These are phyloP conservation scores for Baorangia bicolor DNA, from an alignment of 768 basidiomycete species.

Conservation along the genomic window DNA sequence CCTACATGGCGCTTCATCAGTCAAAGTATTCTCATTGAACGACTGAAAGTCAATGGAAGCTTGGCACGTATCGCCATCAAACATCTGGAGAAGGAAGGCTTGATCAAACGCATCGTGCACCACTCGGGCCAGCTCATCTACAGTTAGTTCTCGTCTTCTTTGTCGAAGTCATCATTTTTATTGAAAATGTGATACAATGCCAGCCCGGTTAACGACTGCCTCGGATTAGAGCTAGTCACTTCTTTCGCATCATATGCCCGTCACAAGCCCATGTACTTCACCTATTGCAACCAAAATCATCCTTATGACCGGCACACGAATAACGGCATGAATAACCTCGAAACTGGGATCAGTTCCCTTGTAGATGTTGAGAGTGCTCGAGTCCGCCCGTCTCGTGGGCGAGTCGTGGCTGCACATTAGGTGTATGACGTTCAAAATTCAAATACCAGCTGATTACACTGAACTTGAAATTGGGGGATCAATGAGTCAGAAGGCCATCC, in stretches of 20 bases:
- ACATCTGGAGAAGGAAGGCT: conserved; percentile 90
- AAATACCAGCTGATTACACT: neutral
- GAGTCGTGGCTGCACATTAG: neutral
- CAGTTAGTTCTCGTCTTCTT: conserved; percentile 57
- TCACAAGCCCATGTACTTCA: conserved; percentile 38
- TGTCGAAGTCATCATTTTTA: neutral
- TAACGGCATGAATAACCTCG: neutral
- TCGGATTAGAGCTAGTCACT: conserved; percentile 35
- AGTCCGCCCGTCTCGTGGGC: neutral
- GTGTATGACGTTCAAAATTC: neutral
- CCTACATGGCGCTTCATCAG: conserved; percentile 99
- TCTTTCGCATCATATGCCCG: conserved; percentile 23
- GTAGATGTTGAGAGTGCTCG: neutral
- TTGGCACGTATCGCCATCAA: conserved; percentile 89
- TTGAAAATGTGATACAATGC: conserved; percentile 1
- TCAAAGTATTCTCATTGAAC: conserved; percentile 97
- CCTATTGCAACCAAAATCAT: conserved; percentile 31
- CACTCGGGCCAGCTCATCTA: conserved; percentile 93
- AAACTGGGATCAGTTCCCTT: neutral
- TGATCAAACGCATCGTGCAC: conserved; percentile 96
- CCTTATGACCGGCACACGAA: conserved; percentile 23
- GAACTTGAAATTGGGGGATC: neutral
- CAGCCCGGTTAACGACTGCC: conserved; percentile 46
- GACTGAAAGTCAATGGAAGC: conserved; percentile 94
- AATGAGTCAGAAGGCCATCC: neutral